These are phyloP conservation scores for Mortierella antarctica DNA, from an alignment of 192 early-diverging fungal species.

Conservation along the genomic window DNA sequence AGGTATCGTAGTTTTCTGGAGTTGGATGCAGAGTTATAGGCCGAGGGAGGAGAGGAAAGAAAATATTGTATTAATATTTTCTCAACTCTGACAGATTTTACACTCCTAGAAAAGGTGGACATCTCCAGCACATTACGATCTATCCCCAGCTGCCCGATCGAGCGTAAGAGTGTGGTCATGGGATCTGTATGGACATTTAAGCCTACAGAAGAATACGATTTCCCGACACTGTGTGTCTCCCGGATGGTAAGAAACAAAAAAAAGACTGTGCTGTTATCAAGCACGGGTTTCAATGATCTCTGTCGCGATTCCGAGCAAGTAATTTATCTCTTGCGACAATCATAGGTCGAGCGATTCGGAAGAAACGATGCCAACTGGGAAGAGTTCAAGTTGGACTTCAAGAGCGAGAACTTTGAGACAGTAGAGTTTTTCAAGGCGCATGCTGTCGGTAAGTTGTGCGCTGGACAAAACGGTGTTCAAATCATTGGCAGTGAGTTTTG, in stretches of 20 bases:
- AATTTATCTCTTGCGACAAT: background rate
- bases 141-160: constrained; percentile 81
- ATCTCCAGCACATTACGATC: constrained; percentile 54
- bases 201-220: constrained; percentile 65
- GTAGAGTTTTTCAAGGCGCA: no score
- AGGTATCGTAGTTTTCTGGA: constrained; percentile 20
- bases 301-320: background rate
- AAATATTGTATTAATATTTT: constrained; percentile 23
- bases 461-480: constrained; percentile 14
- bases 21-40: no score
- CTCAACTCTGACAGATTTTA: constrained; percentile 28
- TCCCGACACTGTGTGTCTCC: constrained; percentile 79
- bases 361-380: constrained; percentile 84
- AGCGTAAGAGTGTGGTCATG: constrained; percentile 88
- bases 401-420: constrained; percentile 9
- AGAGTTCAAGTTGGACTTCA: constrained; percentile 70
- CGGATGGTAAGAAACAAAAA: constrained; percentile 65
- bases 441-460: background rate
- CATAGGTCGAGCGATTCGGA: constrained; percentile 85
- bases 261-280: background rate
- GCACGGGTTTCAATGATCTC: no score
- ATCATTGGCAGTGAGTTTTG: background rate
- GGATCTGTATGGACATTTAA: constrained; percentile 92
- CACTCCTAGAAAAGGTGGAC: constrained; percentile 17
- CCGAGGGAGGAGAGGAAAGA: no score